Evolutionary conservation across 306 rosid genomes (phyloP), one percentile per base, ranked within the genome.

Genomic region (Adenanthera pavonina): DNA sequence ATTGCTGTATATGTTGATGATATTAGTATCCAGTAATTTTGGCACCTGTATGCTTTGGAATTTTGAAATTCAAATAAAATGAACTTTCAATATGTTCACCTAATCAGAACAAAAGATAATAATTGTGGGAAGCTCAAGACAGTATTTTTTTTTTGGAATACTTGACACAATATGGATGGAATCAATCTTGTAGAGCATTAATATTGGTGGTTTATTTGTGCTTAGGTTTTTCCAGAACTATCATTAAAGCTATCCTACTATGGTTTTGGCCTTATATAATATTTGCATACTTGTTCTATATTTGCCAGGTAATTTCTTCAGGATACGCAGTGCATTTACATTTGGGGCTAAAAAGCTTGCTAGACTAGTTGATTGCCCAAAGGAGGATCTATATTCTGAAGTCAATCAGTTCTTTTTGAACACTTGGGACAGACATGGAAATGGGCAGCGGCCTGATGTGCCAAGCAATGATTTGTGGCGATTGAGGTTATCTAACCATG

Each of bases 341-440:
- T 91, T 91, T 88, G 97, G 97, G 74, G 92, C 94, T 76, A 91
- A 90, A 83, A 75, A 87, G 82, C 90, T 93, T 80, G 94, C 94
- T 69, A 83, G 92, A 69, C 79, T 93, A 79, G 89, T 89, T 56
- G 94, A 93, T 72, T 93, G 97, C 86, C 91, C 91, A 15, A 79
- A 89, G 74, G 94, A 91, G 64, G 94, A 90, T 6, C 78, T 91
- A n/a, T 85, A 66, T 82, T 85, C 38, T 7, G 97, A 93, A 86
- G 88, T 93, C 81, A 90, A 93, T 84, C 94, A 91, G 72, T 93
- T 93, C 88, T 93, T 93, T 76, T 52, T 78, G 54, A 93, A 93
- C 89, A 93, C 97, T 48, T 93, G 96, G 97, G 92, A 89, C 41
- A 88, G 97, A 84, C 97, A 93, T 86, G 97, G 96, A 56, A 91